Percentiles rank a stretch among this genome's conserved stretches.
phyloP scores from a whole-genome alignment of 768 basidiomycete genomes.

The Mycena epipterygia region DNA sequence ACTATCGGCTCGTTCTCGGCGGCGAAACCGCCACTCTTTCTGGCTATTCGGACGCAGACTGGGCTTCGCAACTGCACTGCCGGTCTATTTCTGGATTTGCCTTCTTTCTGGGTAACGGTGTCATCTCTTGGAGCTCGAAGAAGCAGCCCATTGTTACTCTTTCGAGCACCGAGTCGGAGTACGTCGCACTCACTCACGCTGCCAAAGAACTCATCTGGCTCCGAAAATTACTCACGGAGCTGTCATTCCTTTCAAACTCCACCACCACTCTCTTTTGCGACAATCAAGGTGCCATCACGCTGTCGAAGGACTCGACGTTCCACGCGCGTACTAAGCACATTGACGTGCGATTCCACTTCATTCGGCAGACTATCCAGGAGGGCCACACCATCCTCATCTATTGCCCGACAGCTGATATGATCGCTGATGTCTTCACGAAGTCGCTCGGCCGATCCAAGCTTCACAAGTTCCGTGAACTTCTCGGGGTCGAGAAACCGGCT shows the following conservation, averaged over 20 bases:
- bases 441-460: conserved; percentile 21
- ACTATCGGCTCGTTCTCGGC: conserved; percentile 10
- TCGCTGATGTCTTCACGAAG: conserved; percentile 51
- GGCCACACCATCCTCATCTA: conserved; percentile 28
- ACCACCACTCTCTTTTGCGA: conserved; percentile 35
- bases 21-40: background rate
- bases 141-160: conserved; percentile 50
- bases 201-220: conserved; percentile 41
- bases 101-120: conserved; percentile 43
- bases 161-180: conserved; percentile 53
- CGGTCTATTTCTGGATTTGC: conserved; percentile 49
- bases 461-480: conserved; percentile 2
- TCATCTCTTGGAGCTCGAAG: conserved; percentile 50
- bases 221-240: conserved; percentile 29
- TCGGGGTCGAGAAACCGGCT: conserved; percentile 3
- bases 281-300: conserved; percentile 40
- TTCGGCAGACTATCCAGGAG: conserved; percentile 43
- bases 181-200: conserved; percentile 48
- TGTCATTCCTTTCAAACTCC: conserved; percentile 9
- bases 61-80: conserved; percentile 36
- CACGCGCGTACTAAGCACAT: conserved; percentile 54
- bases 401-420: conserved; percentile 43
- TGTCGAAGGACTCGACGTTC: conserved; percentile 43
- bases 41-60: conserved; percentile 34
- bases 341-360: conserved; percentile 50